Evolutionary conservation across 768 basidiomycete genomes (phyloP).

Genomic region (Suillus ampliporus): DNA sequence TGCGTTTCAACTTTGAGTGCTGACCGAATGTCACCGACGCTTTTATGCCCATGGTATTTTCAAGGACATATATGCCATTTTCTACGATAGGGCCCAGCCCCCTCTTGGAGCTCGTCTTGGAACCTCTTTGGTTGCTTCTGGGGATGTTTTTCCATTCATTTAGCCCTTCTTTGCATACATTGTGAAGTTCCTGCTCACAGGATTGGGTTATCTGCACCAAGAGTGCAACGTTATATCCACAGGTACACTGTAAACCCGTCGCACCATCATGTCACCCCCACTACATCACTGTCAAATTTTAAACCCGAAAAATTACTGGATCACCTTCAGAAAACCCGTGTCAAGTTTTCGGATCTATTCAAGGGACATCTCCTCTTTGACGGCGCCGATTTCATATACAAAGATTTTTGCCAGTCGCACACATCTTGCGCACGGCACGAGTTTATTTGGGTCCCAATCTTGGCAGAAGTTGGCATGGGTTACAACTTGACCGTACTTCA

Average conservation of each 20-base stretch:
- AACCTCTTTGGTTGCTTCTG: neutral
- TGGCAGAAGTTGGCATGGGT: neutral
- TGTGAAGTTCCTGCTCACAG: neutral
- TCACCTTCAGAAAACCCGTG: neutral
- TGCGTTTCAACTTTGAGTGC: neutral
- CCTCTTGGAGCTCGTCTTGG: neutral
- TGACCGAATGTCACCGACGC: neutral
- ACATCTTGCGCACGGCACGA: no score
- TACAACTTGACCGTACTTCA: neutral
- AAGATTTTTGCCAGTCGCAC: neutral
- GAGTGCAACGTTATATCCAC: neutral
- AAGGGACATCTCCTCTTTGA: neutral
- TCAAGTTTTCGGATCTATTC: neutral
- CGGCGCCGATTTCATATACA: neutral
- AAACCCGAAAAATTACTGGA: neutral
- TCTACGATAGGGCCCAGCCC: neutral
- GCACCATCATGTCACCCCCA: neutral
- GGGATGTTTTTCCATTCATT: neutral
- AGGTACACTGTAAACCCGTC: neutral
- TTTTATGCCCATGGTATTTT: neutral
- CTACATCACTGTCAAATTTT: neutral
- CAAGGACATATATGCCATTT: neutral
- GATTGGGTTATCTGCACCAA: neutral
- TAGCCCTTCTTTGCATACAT: neutral
- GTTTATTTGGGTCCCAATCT: no score